phyloP scores from a whole-genome alignment of 306 rosid genomes.

The Gastrolobium villosum region DNA sequence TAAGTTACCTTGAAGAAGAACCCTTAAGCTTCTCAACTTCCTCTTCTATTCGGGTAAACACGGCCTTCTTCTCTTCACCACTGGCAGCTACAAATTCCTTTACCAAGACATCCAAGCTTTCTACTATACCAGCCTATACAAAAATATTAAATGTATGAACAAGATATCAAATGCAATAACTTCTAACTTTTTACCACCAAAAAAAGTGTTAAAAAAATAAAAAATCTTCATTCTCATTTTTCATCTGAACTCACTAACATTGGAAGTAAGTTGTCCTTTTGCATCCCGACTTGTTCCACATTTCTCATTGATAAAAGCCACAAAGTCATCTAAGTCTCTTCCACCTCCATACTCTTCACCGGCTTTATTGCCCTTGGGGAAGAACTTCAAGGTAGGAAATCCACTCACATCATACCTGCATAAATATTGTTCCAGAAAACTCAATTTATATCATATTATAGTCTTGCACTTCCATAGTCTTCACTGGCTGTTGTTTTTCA shows the following conservation, averaged over 20 bases:
- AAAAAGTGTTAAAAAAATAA: neutral
- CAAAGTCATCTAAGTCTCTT: conserved; percentile 86
- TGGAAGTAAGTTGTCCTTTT: conserved; percentile 80
- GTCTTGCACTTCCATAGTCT: conserved; percentile 6
- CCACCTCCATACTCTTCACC: conserved; percentile 94
- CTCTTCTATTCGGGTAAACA: conserved; percentile 69
- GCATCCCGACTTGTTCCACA: conserved; percentile 81
- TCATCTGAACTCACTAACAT: conserved; percentile 58
- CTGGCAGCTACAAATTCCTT: conserved; percentile 80
- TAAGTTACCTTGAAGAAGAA: conserved; percentile 74
- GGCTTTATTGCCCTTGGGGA: conserved; percentile 82
- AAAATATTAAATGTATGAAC: conserved; percentile 43
- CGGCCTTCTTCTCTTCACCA: conserved; percentile 74
- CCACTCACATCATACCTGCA: conserved; percentile 91
- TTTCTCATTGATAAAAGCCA: conserved; percentile 78
- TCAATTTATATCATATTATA: conserved; percentile 23
- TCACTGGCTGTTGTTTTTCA: neutral
- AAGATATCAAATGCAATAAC: conserved; percentile 18
- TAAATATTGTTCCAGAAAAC: conserved; percentile 34
- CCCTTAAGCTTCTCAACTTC: conserved; percentile 86
- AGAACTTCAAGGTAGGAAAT: conserved; percentile 91
- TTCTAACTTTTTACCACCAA: neutral
- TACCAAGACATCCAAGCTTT: conserved; percentile 69
- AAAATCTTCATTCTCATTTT: neutral
- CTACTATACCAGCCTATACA: conserved; percentile 85